Percentiles rank a stretch among this genome's conserved stretches.
These are phyloP conservation scores for Sabuloglossum arenarium DNA, from an alignment of 495 filamentous ascomycete genomes.

Conservation along the genomic window DNA sequence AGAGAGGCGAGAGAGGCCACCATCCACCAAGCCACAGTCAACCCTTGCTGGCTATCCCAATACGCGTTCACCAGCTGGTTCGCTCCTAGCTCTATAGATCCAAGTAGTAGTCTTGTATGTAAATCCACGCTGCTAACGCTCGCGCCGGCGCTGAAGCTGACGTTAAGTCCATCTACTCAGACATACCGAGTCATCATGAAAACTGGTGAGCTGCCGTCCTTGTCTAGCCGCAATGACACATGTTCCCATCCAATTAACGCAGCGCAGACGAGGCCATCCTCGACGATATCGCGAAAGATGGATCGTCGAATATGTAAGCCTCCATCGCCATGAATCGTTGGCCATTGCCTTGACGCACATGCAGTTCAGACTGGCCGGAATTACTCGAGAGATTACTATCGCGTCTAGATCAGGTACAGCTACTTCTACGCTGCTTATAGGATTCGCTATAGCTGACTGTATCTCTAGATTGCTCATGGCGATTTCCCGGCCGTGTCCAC, in stretches of 20 bases:
- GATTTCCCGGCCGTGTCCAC: slow-evolving; percentile 24
- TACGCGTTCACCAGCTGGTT: not conserved
- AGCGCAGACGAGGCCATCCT: slow-evolving; percentile 3
- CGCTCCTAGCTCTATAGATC: not conserved
- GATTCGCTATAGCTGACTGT: not conserved
- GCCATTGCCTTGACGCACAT: slow-evolving; percentile 4
- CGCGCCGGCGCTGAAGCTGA: not conserved
- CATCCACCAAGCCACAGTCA: not conserved
- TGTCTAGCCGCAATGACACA: not conserved
- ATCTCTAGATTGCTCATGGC: slow-evolving; percentile 27
- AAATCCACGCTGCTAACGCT: not conserved
- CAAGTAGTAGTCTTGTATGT: not conserved
- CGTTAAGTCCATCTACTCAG: not conserved
- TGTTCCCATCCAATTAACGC: not conserved
- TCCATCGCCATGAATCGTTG: not conserved
- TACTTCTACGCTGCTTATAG: not conserved
- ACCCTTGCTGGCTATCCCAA: not conserved
- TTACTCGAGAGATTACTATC: slow-evolving; percentile 29
- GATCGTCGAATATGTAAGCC: slow-evolving; percentile 1
- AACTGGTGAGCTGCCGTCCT: not conserved
- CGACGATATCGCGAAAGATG: slow-evolving; percentile 4
- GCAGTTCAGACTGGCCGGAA: slow-evolving; percentile 31
- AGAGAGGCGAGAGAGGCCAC: not conserved
- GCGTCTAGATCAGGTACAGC: slow-evolving; percentile 26
- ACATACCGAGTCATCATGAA: not conserved